Conservation (phyloP, 176 grass and related monocot species). For the Paspalum notatum region DNA sequence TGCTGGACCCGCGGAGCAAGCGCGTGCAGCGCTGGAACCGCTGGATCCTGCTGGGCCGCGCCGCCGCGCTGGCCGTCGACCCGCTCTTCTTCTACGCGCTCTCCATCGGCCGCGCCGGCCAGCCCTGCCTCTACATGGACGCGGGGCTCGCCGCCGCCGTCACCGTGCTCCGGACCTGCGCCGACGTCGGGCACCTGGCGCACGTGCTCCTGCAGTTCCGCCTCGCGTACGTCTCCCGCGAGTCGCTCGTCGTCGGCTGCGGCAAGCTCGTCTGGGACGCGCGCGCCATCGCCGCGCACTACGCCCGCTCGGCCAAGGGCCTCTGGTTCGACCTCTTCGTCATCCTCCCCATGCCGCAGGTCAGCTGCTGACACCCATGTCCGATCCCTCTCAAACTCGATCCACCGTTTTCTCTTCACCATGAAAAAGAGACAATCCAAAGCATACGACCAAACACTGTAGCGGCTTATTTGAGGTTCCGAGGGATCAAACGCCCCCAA, state of each 20-base stretch:
- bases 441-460: neutral
- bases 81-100: slow-evolving; percentile 98
- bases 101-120: slow-evolving; percentile 52
- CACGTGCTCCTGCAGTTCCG: slow-evolving; percentile 94
- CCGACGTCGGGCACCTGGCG: slow-evolving; percentile 66
- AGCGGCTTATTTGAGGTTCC: neutral
- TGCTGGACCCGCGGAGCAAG: slow-evolving; percentile 86
- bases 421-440: neutral
- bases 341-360: slow-evolving; percentile 91
- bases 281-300: slow-evolving; percentile 76
- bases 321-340: slow-evolving; percentile 97
- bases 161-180: slow-evolving; percentile 64
- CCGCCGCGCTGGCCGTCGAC: slow-evolving; percentile 72
- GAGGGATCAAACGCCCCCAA: slow-evolving; percentile 22
- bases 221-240: slow-evolving; percentile 88
- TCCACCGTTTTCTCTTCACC: neutral
- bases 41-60: slow-evolving; percentile 75
- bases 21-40: slow-evolving; percentile 87
- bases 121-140: slow-evolving; percentile 66
- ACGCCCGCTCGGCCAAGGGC: slow-evolving; percentile 64
- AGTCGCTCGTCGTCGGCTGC: slow-evolving; percentile 92
- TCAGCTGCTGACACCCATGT: neutral
- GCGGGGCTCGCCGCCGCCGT: slow-evolving; percentile 61
- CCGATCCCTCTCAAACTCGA: neutral
- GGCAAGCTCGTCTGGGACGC: slow-evolving; percentile 99